A percentile compares a stretch with the other conserved stretches of the same genome.
Evolutionary conservation across 225 moss, liverwort and hornwort species (phyloP).

Genomic region (Pseudoscleropodium purum): DNA sequence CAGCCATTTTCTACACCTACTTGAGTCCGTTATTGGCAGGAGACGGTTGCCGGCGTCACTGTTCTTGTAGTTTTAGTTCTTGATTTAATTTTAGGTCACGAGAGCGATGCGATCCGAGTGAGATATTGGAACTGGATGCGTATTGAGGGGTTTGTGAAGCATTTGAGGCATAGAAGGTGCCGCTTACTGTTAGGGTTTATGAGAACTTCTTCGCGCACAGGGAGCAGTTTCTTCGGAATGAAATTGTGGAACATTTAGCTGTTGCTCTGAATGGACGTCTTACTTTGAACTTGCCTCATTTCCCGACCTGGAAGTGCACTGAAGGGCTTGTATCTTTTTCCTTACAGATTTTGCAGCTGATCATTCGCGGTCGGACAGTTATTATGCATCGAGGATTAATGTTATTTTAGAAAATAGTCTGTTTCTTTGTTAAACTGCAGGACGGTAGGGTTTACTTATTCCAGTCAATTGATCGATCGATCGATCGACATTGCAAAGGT

Average conservation of each 20-base stretch:
- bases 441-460: not conserved
- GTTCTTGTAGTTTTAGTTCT: not conserved
- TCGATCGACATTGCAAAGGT: not conserved
- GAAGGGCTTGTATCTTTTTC: not conserved
- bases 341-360: not conserved
- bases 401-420: too few relatives aligned
- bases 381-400: not conserved
- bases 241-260: not conserved
- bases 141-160: not conserved
- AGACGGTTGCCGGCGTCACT: not conserved
- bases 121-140: not conserved
- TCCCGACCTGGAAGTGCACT: not conserved
- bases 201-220: not conserved
- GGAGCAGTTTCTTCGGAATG: not conserved
- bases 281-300: not conserved
- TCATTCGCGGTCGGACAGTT: not conserved
- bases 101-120: not conserved
- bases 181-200: not conserved
- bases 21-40: not conserved
- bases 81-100: not conserved
- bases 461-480: not conserved
- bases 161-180: too few relatives aligned
- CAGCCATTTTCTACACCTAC: not conserved
- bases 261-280: not conserved
- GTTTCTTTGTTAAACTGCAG: not conserved